These are phyloP conservation scores for Cyclanthera cordifolia DNA, from an alignment of 306 rosid species.

Conservation along the genomic window DNA sequence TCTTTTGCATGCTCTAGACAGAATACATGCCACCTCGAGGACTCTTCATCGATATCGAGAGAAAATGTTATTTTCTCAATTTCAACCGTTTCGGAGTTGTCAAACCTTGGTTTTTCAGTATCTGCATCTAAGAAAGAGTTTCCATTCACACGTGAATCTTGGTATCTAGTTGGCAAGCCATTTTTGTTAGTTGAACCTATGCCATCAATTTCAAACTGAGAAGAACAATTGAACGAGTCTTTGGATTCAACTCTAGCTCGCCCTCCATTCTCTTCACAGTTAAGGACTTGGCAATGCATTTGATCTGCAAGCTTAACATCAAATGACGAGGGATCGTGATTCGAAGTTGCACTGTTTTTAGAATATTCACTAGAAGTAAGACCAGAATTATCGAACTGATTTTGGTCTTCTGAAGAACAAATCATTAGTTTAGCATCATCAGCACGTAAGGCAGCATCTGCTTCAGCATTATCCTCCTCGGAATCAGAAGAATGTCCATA, in stretches of 20 bases:
- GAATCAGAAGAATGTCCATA: constrained; percentile 88
- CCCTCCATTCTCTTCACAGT: constrained; percentile 24
- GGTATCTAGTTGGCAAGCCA: constrained; percentile 25
- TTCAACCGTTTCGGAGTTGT: constrained; percentile 27
- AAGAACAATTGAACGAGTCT: constrained; percentile 24
- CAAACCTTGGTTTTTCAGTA: constrained; percentile 36
- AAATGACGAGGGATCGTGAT: constrained; percentile 14
- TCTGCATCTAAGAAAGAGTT: constrained; percentile 33
- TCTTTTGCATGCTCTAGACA: constrained; percentile 94
- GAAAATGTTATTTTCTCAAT: constrained; percentile 28
- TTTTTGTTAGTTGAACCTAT: constrained; percentile 25
- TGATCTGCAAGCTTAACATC: constrained; percentile 23
- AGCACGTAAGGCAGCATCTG: constrained; percentile 25
- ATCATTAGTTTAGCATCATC: constrained; percentile 26
- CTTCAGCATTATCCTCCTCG: constrained; percentile 54
- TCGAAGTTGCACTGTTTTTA: constrained; percentile 20
- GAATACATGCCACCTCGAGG: constrained; percentile 87
- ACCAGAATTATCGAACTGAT: constrained; percentile 26
- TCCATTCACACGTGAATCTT: constrained; percentile 27
- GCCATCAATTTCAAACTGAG: constrained; percentile 30
- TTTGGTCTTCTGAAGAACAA: constrained; percentile 37
- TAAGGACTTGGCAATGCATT: constrained; percentile 14
- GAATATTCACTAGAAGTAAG: constrained; percentile 28
- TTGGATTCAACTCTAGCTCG: constrained; percentile 21
- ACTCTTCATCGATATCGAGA: constrained; percentile 57